These are phyloP conservation scores for Penicillium olsonii DNA, from an alignment of 2,329 filamentous ascomycete species.

Conservation along the genomic window DNA sequence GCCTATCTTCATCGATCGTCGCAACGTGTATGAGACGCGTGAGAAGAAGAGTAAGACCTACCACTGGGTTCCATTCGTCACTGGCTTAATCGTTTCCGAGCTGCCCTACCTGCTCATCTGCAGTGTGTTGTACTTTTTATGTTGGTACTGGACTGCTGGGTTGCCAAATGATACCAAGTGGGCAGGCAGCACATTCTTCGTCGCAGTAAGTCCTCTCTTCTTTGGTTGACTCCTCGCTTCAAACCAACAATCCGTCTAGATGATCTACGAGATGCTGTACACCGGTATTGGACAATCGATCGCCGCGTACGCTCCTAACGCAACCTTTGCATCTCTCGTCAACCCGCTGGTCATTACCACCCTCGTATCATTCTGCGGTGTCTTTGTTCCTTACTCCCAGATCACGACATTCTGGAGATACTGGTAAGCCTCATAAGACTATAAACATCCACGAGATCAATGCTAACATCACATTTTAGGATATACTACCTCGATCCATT, in stretches of 20 bases:
- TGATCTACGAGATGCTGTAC: slow-evolving; percentile 1
- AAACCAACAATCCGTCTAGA: too few relatives aligned
- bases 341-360: not conserved
- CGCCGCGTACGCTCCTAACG: not conserved
- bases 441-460: too few relatives aligned
- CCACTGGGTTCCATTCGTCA: not conserved
- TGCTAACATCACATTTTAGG: too few relatives aligned
- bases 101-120: not conserved
- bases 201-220: too few relatives aligned
- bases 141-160: not conserved
- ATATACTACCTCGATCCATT: slow-evolving; percentile 1
- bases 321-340: not conserved
- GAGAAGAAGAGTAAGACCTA: slow-evolving; percentile 3
- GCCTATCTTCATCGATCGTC: not conserved
- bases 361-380: not conserved
- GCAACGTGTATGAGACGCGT: not conserved
- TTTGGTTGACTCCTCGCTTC: too few relatives aligned
- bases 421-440: too few relatives aligned
- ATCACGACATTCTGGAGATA: not conserved
- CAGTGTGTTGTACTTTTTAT: not conserved
- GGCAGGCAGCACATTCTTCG: not conserved
- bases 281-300: not conserved
- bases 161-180: not conserved
- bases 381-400: not conserved
- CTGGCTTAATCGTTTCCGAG: not conserved